Base-by-base conservation (phyloP, 2,329 filamentous ascomycete species). In the Arthroderma sp. region DNA sequence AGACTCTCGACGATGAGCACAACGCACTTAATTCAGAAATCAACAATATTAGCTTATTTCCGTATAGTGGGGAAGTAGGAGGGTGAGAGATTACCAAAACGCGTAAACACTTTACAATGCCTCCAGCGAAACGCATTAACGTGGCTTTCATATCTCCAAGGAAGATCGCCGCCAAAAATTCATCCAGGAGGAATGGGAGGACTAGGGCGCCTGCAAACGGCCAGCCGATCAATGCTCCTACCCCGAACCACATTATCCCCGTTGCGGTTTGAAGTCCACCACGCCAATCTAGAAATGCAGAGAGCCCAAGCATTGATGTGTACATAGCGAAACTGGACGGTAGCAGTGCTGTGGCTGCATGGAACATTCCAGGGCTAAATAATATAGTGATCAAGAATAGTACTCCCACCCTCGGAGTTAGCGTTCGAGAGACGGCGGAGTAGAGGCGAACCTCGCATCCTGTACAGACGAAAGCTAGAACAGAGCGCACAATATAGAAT, bases 321-420 rank as follows among this genome's bases (percentile, higher is more conserved):
- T 93, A 95, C 91, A 98, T 98, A 57, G 91, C 83, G 58, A 98
- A 98, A 62, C 83, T 94, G 6, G 88, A 94, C 0, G 91, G 91
- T 4, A 98, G 70, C 58, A 85, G 95, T 4, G 89, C 80, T 1
- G 83, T 75, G 46, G 85, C 86, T 4, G 91, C 83, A 63, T 95
- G 86, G 60, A 94, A 96, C 73, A 94, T 93, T 37, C 91, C 91
- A 0, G 91, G 85, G 49, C 83, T 93, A 47, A 81, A 79, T 41
- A 85, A 68, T 48, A 83, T 80, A 37, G 83, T 78, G 49, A 89
- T 69, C 48, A 94, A 66, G 62, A 93, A 95, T 57, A 94, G 78
- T 4, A 94, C 68, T 7, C 85, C 91, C 46, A 96, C 83, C 47
- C 87, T 76, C 5, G 84, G 79, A 58, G 89, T 89, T 49, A 96